phyloP scores from a whole-genome alignment of 306 rosid species.

The Abrus precatorius region DNA sequence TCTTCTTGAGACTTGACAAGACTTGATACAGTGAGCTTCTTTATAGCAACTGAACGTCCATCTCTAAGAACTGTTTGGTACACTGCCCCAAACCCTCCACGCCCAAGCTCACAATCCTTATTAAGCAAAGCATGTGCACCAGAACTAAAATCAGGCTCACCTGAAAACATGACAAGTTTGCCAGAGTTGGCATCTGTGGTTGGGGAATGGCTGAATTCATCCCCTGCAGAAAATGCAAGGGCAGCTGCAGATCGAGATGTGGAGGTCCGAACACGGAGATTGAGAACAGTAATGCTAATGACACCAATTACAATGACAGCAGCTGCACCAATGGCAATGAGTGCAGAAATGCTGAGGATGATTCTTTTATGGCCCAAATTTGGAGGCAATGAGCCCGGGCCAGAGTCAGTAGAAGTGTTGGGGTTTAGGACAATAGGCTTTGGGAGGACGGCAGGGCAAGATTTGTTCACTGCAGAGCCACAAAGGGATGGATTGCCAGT shows the following conservation, averaged over 20 bases:
- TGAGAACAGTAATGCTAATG: constrained; percentile 90
- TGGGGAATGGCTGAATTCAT: constrained; percentile 90
- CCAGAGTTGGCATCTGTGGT: constrained; percentile 96
- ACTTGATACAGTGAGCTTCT: constrained; percentile 98
- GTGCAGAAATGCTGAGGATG: constrained; percentile 97
- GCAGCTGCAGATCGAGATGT: constrained; percentile 65
- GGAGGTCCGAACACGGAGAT: constrained; percentile 82
- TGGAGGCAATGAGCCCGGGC: constrained; percentile 62
- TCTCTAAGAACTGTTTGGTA: constrained; percentile 88
- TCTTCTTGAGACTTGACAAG: constrained; percentile 98
- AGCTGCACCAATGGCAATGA: constrained; percentile 98
- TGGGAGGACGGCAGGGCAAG: constrained; percentile 90
- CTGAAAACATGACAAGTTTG: constrained; percentile 98
- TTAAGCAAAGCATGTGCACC: constrained; percentile 97
- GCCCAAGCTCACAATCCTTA: constrained; percentile 99
- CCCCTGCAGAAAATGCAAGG: constrained; percentile 82
- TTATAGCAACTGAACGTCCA: constrained; percentile 94
- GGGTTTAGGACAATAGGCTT: constrained; percentile 98
- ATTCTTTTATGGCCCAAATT: constrained; percentile 76
- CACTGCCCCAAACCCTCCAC: constrained; percentile 98
- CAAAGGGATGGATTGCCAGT: constrained; percentile 89
- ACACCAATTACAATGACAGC: constrained; percentile 93
- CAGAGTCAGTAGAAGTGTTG: constrained; percentile 74
- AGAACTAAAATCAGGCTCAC: constrained; percentile 94
- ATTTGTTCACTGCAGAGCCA: constrained; percentile 83